Evolutionary conservation across 768 basidiomycete species (phyloP).

Genomic region (Pisolithus orientalis): DNA sequence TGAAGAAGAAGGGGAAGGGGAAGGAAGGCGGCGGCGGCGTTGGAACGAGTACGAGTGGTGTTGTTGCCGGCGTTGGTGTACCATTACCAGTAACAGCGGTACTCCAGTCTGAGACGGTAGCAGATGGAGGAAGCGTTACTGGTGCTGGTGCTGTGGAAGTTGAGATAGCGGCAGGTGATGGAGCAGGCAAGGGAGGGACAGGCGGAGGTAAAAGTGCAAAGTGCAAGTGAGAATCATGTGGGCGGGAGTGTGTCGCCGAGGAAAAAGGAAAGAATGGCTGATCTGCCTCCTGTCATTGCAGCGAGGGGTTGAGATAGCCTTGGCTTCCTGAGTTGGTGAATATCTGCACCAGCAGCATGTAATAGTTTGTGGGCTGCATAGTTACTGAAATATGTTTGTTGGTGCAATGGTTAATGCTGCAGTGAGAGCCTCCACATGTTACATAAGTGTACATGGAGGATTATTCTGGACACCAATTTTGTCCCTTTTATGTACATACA

Average conservation of each 20-base stretch:
- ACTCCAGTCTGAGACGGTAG: conserved; percentile 7
- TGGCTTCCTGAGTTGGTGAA: background rate
- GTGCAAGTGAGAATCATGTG: too few species aligned
- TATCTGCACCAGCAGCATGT: too few species aligned
- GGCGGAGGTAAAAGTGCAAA: conserved; percentile 8
- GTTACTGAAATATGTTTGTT: too few species aligned
- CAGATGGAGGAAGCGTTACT: conserved; percentile 7
- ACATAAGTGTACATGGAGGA: too few species aligned
- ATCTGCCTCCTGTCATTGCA: conserved; percentile 30
- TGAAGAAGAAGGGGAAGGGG: conserved; percentile 56
- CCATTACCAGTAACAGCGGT: conserved; percentile 6
- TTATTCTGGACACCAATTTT: too few species aligned
- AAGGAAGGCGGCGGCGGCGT: conserved; percentile 15
- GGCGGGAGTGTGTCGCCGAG: conserved; percentile 9
- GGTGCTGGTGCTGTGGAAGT: conserved; percentile 24
- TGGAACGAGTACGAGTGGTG: conserved; percentile 8
- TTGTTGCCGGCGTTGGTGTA: conserved; percentile 1
- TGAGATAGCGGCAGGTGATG: conserved; percentile 1
- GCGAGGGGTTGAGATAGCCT: conserved; percentile 25
- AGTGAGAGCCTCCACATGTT: too few species aligned
- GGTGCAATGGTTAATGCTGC: too few species aligned
- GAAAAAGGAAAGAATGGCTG: conserved; percentile 20
- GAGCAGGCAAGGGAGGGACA: background rate
- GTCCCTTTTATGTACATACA: too few species aligned
- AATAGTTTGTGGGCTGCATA: too few species aligned